phyloP scores from a whole-genome alignment of 495 filamentous ascomycete species.

The Peziza echinospora region DNA sequence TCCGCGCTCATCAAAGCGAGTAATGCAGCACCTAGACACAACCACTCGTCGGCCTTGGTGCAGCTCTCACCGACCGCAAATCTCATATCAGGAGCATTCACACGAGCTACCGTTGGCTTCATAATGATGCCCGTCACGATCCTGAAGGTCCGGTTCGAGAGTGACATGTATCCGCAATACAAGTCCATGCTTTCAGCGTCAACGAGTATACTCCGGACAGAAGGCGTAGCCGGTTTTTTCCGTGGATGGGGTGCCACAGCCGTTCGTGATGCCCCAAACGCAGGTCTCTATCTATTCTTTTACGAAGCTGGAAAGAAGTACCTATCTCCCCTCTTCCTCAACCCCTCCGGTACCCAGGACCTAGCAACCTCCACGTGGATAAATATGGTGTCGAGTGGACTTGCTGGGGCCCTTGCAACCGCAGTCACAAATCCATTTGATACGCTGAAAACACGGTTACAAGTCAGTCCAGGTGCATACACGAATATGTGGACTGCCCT shows the following conservation, averaged over 20 bases:
- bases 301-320: slow-evolving; percentile 74
- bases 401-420: slow-evolving; percentile 64
- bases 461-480: slow-evolving; percentile 69
- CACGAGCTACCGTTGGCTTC: slow-evolving; percentile 66
- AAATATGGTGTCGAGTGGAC: slow-evolving; percentile 60
- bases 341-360: neutral
- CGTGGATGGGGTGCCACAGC: slow-evolving; percentile 85
- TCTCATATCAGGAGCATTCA: slow-evolving; percentile 59
- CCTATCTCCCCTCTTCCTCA: slow-evolving; percentile 26
- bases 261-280: slow-evolving; percentile 82
- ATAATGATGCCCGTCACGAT: slow-evolving; percentile 93
- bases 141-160: slow-evolving; percentile 91
- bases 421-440: slow-evolving; percentile 90
- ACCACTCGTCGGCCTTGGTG: slow-evolving; percentile 52
- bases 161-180: slow-evolving; percentile 53
- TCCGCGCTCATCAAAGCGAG: no score
- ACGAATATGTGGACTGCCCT: slow-evolving; percentile 63
- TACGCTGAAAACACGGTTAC: slow-evolving; percentile 82
- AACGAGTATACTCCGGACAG: slow-evolving; percentile 46
- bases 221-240: slow-evolving; percentile 74
- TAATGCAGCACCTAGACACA: slow-evolving; percentile 10
- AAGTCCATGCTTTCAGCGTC: slow-evolving; percentile 49
- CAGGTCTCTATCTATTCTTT: slow-evolving; percentile 79
- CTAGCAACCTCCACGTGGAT: slow-evolving; percentile 35
- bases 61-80: slow-evolving; percentile 72